phyloP scores from a whole-genome alignment of 2,329 filamentous ascomycete species.

The Ophiostoma australiae region DNA sequence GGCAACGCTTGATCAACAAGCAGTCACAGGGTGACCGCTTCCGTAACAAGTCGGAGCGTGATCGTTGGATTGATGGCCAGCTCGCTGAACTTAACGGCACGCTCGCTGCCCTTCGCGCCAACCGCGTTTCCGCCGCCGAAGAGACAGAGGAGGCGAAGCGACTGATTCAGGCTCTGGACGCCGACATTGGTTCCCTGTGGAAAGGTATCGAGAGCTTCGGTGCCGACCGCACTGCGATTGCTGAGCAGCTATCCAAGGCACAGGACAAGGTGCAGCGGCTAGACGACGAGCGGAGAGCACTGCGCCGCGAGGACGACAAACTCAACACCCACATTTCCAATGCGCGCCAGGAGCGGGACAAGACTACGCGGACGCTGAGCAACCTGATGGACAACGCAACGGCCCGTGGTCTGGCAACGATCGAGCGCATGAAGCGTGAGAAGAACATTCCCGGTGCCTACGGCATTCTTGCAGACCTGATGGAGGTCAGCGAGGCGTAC shows the following conservation, averaged over 20 bases:
- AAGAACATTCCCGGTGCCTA: conserved; percentile 80
- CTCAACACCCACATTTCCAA: conserved; percentile 72
- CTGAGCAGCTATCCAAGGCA: conserved; percentile 68
- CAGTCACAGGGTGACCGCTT: conserved; percentile 86
- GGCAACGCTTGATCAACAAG: conserved; percentile 81
- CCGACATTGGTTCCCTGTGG: conserved; percentile 67
- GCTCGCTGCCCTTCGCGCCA: conserved; percentile 74
- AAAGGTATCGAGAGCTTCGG: conserved; percentile 75
- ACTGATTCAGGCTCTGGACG: conserved; percentile 52
- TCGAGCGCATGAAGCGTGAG: conserved; percentile 75
- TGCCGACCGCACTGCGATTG: conserved; percentile 65
- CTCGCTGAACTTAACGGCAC: conserved; percentile 74
- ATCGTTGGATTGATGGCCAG: conserved; percentile 74
- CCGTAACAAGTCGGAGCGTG: conserved; percentile 80
- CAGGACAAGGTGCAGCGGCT: conserved; percentile 74
- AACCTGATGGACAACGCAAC: conserved; percentile 88
- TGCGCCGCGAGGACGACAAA: conserved; percentile 86
- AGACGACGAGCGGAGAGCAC: conserved; percentile 77
- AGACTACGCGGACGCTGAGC: conserved; percentile 70
- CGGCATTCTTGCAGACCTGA: conserved; percentile 87
- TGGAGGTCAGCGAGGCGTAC: conserved; percentile 79
- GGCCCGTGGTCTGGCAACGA: conserved; percentile 77
- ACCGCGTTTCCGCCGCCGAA: conserved; percentile 77
- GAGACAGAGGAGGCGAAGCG: conserved; percentile 52
- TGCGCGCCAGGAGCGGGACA: conserved; percentile 69